Conservation (phyloP, 345 rosid species). For the Erucastrum elatum region DNA sequence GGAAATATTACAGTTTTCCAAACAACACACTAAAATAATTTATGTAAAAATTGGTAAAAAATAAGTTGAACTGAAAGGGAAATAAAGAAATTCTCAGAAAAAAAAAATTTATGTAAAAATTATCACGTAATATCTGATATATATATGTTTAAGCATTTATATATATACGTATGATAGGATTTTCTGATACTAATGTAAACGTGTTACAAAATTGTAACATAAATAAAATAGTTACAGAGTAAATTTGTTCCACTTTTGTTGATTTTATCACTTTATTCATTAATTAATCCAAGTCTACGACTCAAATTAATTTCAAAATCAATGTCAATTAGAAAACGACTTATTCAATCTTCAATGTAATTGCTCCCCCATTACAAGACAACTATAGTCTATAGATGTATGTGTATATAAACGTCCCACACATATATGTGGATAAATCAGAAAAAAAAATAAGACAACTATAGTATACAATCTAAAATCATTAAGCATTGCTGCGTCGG, state of each 20-base stretch:
- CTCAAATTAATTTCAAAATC: constrained; percentile 10
- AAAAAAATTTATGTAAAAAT: too few relatives aligned
- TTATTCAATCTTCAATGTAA: constrained; percentile 18
- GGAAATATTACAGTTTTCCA: not conserved
- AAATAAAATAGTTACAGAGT: not conserved
- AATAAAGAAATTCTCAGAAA: too few relatives aligned
- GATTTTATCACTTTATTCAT: not conserved
- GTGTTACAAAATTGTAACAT: not conserved
- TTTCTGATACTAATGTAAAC: not conserved
- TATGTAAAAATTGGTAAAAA: not conserved
- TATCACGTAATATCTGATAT: not conserved
- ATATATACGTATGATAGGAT: not conserved
- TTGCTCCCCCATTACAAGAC: constrained; percentile 38
- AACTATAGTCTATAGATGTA: constrained; percentile 5
- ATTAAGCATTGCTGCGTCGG: not conserved
- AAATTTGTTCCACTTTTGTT: not conserved
- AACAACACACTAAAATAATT: not conserved
- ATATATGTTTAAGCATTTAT: not conserved
- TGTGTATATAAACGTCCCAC: not conserved
- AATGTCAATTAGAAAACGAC: constrained; percentile 29
- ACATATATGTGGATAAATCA: not conserved
- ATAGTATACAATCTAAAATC: not conserved
- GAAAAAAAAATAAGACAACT: too few relatives aligned
- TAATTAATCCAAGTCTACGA: constrained; percentile 9
- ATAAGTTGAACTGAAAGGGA: too few relatives aligned